Conservation (phyloP, 495 filamentous ascomycete genomes). For the Penicillium ochrochloron region DNA sequence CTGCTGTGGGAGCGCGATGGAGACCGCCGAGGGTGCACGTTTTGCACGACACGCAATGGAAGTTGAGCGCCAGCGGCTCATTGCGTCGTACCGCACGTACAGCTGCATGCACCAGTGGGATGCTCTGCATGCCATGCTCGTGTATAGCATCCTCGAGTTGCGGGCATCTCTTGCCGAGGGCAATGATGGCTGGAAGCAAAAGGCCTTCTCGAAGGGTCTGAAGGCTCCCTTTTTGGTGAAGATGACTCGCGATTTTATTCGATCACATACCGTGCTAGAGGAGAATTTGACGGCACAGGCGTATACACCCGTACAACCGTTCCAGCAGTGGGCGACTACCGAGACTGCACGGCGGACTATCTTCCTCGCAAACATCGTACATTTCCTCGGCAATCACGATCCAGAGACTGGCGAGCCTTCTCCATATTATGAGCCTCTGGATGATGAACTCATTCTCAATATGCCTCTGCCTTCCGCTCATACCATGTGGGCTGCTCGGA, state of each 20-base stretch:
- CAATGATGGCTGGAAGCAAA: slow-evolving; percentile 19
- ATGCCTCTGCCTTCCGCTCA: background rate
- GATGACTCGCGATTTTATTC: slow-evolving; percentile 16
- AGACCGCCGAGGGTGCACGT: slow-evolving; percentile 16
- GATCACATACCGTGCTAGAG: background rate
- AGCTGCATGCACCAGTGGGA: slow-evolving; percentile 28
- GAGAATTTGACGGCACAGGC: background rate
- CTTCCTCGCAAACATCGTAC: background rate
- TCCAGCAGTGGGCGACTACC: background rate
- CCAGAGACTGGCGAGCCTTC: slow-evolving; percentile 7
- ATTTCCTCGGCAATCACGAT: slow-evolving; percentile 12
- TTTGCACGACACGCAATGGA: slow-evolving; percentile 23
- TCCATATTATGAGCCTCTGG: slow-evolving; percentile 23
- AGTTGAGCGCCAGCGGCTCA: slow-evolving; percentile 21
- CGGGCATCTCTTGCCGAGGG: background rate
- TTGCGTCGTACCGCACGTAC: slow-evolving; percentile 15
- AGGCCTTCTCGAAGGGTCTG: slow-evolving; percentile 10
- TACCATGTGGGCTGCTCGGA: background rate
- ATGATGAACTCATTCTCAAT: background rate
- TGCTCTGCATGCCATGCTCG: slow-evolving; percentile 25
- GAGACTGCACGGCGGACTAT: background rate
- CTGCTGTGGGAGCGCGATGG: slow-evolving; percentile 25
- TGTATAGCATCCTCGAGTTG: slow-evolving; percentile 22
- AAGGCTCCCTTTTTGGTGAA: slow-evolving; percentile 23
- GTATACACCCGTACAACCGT: background rate